phyloP scores from a whole-genome alignment of 2,329 filamentous ascomycete species.

The Beauveria varroae region DNA sequence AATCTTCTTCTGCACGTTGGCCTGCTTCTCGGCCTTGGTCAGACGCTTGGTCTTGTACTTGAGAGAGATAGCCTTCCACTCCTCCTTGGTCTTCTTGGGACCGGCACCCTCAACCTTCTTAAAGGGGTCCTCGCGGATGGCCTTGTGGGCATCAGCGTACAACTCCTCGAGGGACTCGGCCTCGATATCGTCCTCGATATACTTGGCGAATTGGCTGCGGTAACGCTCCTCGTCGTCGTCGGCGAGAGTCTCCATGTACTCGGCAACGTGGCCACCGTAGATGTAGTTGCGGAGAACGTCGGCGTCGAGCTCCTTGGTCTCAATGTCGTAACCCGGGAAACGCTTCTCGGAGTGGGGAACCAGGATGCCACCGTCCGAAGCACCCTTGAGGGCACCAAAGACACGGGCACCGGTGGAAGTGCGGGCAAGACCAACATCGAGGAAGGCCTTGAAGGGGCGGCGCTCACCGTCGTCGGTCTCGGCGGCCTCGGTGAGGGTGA shows the following conservation, averaged over 20 bases:
- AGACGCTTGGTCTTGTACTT: constrained; percentile 78
- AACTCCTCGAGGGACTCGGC: constrained; percentile 95
- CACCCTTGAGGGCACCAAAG: constrained; percentile 99
- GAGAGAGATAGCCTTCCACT: constrained; percentile 92
- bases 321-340: constrained; percentile 97
- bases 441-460: constrained; percentile 98
- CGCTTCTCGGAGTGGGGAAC: constrained; percentile 99
- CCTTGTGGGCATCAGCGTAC: constrained; percentile 89
- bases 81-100: constrained; percentile 92
- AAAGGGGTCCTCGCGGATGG: constrained; percentile 96
- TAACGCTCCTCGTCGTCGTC: constrained; percentile 99
- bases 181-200: constrained; percentile 95
- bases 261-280: constrained; percentile 93
- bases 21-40: constrained; percentile 73
- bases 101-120: constrained; percentile 74
- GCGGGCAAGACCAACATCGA: constrained; percentile 94
- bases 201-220: constrained; percentile 96
- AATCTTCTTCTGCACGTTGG: constrained; percentile 86
- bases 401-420: constrained; percentile 98
- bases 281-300: constrained; percentile 99
- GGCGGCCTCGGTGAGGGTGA: constrained; percentile 85
- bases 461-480: constrained; percentile 88
- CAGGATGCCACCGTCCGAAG: constrained; percentile 94
- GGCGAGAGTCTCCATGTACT: constrained; percentile 99
- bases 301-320: constrained; percentile 94